Evolutionary conservation across 1,139 yeast genomes (phyloP).

Genomic region (Oligophagozyma castellii): DNA sequence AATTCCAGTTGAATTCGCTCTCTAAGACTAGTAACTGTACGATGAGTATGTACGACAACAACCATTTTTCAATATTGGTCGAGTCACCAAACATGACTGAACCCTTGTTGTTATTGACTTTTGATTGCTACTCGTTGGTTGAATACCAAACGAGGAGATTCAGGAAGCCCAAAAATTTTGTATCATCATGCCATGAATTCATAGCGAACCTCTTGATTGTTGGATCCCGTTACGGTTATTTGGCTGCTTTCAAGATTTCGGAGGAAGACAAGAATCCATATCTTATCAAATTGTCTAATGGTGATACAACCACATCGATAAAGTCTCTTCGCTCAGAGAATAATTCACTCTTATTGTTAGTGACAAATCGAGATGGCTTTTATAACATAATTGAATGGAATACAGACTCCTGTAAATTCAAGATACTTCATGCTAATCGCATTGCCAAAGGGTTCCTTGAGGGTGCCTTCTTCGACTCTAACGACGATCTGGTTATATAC

Average conservation of each 20-base stretch:
- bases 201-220: constrained; percentile 36
- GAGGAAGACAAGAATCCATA: constrained; percentile 14
- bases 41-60: constrained; percentile 20
- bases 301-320: constrained; percentile 64
- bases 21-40: constrained; percentile 46
- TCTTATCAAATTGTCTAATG: constrained; percentile 40
- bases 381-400: constrained; percentile 26
- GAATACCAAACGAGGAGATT: constrained; percentile 16
- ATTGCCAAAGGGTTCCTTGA: constrained; percentile 67
- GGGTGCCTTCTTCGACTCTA: constrained; percentile 39
- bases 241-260: constrained; percentile 39
- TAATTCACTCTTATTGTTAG: constrained; percentile 21
- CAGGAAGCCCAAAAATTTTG: constrained; percentile 35
- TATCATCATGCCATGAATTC: constrained; percentile 42
- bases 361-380: constrained; percentile 54
- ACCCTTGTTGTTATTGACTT: constrained; percentile 33
- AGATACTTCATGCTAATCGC: constrained; percentile 41
- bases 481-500: constrained; percentile 44
- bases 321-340: constrained; percentile 24
- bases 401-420: constrained; percentile 2
- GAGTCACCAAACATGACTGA: constrained; percentile 61
- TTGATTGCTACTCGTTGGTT: too few species aligned
- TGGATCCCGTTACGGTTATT: constrained; percentile 61
- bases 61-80: constrained; percentile 29
- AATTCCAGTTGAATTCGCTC: constrained; percentile 13